These are phyloP conservation scores for Dichotomopilus funicola DNA, from an alignment of 2,329 filamentous ascomycete genomes.

Conservation along the genomic window DNA sequence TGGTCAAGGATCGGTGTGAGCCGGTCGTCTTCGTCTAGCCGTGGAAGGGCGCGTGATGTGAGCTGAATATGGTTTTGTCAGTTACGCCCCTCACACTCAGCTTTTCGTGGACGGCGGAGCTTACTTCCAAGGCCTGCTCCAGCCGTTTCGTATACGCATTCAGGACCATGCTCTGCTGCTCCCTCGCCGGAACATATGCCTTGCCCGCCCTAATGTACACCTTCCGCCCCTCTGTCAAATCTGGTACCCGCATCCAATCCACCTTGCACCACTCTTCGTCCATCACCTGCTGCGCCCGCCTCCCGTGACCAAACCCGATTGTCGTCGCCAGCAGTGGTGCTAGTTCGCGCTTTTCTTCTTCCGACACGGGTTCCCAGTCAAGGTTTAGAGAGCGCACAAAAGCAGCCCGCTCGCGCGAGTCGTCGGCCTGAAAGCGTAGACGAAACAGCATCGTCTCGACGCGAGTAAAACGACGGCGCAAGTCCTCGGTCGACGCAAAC, in stretches of 20 bases:
- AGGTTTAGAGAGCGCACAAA: constrained; percentile 75
- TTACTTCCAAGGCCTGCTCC: constrained; percentile 75
- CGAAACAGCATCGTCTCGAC: constrained; percentile 88
- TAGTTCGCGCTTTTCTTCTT: constrained; percentile 67
- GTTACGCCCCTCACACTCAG: background rate
- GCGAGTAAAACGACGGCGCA: constrained; percentile 76
- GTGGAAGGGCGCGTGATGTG: constrained; percentile 82
- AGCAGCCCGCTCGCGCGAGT: constrained; percentile 60
- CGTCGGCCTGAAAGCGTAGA: constrained; percentile 72
- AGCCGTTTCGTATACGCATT: constrained; percentile 76
- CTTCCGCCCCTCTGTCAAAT: constrained; percentile 72
- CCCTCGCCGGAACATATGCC: constrained; percentile 81
- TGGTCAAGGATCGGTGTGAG: constrained; percentile 63
- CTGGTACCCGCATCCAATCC: constrained; percentile 88
- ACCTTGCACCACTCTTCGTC: constrained; percentile 97
- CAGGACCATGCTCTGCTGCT: constrained; percentile 83
- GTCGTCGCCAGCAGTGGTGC: constrained; percentile 54
- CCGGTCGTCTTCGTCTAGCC: constrained; percentile 93
- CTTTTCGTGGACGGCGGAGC: constrained; percentile 14
- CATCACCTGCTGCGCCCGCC: constrained; percentile 34
- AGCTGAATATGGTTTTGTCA: constrained; percentile 42
- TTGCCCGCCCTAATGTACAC: constrained; percentile 75
- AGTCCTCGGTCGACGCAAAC: constrained; percentile 84
- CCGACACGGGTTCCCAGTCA: constrained; percentile 75
- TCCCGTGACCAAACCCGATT: constrained; percentile 31